Conservation (phyloP, 257 asterid genomes). For the Nyctanthes arbortristis region DNA sequence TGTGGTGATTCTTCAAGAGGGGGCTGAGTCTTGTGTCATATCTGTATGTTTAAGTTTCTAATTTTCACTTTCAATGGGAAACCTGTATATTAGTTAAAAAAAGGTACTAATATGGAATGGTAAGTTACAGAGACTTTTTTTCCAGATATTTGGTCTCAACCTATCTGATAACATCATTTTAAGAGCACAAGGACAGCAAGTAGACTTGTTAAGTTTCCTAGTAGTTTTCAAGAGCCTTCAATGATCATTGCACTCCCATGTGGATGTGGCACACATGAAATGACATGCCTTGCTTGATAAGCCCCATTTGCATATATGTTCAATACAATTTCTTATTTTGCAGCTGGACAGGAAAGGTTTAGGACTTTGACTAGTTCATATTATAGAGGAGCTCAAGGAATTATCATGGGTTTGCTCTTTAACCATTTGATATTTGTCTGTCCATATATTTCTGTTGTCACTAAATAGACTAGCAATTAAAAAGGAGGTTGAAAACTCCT, state of each 20-base stretch:
- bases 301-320: neutral
- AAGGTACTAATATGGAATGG: too few relatives aligned
- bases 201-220: neutral
- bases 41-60: neutral
- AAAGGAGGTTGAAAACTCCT: neutral
- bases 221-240: neutral
- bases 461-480: neutral
- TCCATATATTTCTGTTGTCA: neutral
- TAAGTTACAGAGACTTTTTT: too few relatives aligned
- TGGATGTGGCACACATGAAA: neutral
- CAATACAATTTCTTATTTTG: slow-evolving; percentile 22
- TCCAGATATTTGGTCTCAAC: neutral
- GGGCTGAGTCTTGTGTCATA: neutral
- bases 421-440: neutral
- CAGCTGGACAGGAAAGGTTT: slow-evolving; percentile 78
- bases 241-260: neutral
- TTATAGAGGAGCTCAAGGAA: slow-evolving; percentile 72
- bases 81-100: too few relatives aligned
- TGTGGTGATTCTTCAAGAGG: neutral
- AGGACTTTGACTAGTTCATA: slow-evolving; percentile 73
- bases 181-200: neutral
- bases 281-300: neutral
- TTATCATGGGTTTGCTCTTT: slow-evolving; percentile 58
- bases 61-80: too few relatives aligned
- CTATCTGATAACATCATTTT: neutral